Evolutionary conservation across 768 basidiomycete species (phyloP).

Genomic region (Austroboletus eburneus): DNA sequence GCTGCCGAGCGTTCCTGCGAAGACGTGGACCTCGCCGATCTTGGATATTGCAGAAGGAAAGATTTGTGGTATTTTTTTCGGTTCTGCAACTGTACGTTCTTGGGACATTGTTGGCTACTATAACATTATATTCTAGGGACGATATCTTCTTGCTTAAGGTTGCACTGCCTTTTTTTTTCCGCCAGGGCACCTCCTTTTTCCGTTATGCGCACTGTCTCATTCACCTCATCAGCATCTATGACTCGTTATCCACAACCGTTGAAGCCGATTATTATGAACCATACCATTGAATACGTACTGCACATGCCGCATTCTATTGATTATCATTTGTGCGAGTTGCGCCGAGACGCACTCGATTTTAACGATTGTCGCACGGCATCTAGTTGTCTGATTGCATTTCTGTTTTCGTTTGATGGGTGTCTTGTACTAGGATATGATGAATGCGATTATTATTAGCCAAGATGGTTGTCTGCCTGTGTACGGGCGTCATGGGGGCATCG

Average conservation of each 20-base stretch:
- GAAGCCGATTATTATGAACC: slow-evolving; percentile 20
- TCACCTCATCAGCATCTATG: slow-evolving; percentile 26
- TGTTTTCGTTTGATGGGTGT: no score
- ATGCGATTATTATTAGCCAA: slow-evolving; percentile 22
- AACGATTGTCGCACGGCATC: not conserved
- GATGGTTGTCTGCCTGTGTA: slow-evolving; percentile 14
- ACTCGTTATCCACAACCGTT: slow-evolving; percentile 14
- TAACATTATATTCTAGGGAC: slow-evolving; percentile 35
- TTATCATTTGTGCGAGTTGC: slow-evolving; percentile 7
- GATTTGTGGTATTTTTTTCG: slow-evolving; percentile 1
- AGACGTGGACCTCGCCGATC: not conserved
- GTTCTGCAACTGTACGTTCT: slow-evolving; percentile 28
- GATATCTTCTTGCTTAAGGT: slow-evolving; percentile 28
- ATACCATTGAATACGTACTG: slow-evolving; percentile 26
- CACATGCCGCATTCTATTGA: slow-evolving; percentile 29
- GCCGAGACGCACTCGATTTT: no score
- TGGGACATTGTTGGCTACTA: slow-evolving; percentile 33
- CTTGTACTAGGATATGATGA: no score
- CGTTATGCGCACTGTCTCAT: slow-evolving; percentile 5
- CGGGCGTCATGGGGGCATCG: slow-evolving; percentile 3
- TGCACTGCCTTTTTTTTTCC: slow-evolving; percentile 5
- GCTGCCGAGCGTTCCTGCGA: no score
- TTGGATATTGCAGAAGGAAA: slow-evolving; percentile 20
- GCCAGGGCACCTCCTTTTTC: slow-evolving; percentile 13
- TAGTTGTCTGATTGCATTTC: slow-evolving; percentile 3